Conservation (phyloP, 371 early-diverging fungal species). For the Haplosporangium sp. region DNA sequence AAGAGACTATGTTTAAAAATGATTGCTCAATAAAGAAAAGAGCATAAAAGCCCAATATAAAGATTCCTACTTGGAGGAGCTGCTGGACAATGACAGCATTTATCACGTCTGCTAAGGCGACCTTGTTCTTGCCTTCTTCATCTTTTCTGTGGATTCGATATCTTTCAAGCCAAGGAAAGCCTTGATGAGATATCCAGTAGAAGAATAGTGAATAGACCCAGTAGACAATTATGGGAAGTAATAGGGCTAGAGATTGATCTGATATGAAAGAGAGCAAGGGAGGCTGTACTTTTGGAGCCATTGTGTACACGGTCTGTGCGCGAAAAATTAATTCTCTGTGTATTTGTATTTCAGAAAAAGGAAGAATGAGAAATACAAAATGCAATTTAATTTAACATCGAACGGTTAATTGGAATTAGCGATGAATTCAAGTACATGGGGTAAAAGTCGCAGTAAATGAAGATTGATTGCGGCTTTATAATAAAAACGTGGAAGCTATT, state of each 20-base stretch:
- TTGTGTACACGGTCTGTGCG: constrained; percentile 5
- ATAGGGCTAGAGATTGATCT: constrained; percentile 66
- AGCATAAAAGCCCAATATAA: background rate
- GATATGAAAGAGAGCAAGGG: constrained; percentile 61
- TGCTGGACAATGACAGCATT: constrained; percentile 69
- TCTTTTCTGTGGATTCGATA: constrained; percentile 77
- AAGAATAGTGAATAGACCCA: constrained; percentile 78
- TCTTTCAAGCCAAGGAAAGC: constrained; percentile 74
- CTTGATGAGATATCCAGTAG: constrained; percentile 66
- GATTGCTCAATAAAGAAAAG: background rate
- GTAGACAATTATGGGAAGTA: constrained; percentile 74
- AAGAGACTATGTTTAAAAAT: too few relatives aligned
- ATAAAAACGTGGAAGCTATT: too few relatives aligned
- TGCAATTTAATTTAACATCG: too few relatives aligned
- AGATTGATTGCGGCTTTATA: too few relatives aligned
- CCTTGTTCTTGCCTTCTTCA: constrained; percentile 73
- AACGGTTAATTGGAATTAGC: too few relatives aligned
- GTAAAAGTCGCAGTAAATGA: too few relatives aligned
- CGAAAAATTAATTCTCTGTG: too few relatives aligned
- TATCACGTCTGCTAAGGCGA: constrained; percentile 65
- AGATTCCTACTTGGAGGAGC: constrained; percentile 58
- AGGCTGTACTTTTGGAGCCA: constrained; percentile 51
- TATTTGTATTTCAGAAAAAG: too few relatives aligned
- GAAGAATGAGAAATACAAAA: too few relatives aligned
- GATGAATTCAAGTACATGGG: too few relatives aligned